A percentile compares a stretch with the other conserved stretches of the same genome.
Evolutionary conservation across 176 grass and related monocot genomes (phyloP).

Genomic region (Panicum miliaceum): DNA sequence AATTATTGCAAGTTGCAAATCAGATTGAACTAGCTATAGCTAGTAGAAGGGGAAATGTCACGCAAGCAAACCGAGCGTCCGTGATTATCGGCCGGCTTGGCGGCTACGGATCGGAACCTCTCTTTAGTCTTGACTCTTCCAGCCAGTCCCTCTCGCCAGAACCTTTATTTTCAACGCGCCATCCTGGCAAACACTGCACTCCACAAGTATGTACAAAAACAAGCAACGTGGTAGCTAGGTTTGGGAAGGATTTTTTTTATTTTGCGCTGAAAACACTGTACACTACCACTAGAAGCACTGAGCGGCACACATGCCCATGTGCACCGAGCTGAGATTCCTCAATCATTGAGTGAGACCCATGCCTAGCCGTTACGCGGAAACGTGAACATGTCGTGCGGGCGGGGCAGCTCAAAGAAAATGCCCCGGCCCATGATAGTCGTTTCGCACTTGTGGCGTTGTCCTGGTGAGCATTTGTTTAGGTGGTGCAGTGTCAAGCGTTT

Average conservation of each 20-base stretch:
- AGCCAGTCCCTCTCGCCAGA: no score
- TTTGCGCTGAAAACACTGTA: not conserved
- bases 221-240: not conserved
- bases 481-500: not conserved
- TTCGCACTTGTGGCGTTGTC: not conserved
- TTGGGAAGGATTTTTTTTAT: not conserved
- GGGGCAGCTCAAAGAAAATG: not conserved
- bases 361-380: not conserved
- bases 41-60: no score
- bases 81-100: no score
- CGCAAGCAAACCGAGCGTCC: not conserved
- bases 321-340: constrained; percentile 8
- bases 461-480: not conserved
- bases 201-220: not conserved
- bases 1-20: not conserved
- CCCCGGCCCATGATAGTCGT: not conserved
- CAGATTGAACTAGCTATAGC: not conserved
- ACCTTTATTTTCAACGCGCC: constrained; percentile 16
- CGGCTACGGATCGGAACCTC: no score
- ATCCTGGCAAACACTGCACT: not conserved
- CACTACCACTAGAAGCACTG: not conserved
- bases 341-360: not conserved
- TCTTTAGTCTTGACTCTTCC: no score
- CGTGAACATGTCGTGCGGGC: not conserved
- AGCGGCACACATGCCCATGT: not conserved